These are phyloP conservation scores for Porphyra umbilicalis DNA, from an alignment of 31 red algal genomes.

Conservation along the genomic window DNA sequence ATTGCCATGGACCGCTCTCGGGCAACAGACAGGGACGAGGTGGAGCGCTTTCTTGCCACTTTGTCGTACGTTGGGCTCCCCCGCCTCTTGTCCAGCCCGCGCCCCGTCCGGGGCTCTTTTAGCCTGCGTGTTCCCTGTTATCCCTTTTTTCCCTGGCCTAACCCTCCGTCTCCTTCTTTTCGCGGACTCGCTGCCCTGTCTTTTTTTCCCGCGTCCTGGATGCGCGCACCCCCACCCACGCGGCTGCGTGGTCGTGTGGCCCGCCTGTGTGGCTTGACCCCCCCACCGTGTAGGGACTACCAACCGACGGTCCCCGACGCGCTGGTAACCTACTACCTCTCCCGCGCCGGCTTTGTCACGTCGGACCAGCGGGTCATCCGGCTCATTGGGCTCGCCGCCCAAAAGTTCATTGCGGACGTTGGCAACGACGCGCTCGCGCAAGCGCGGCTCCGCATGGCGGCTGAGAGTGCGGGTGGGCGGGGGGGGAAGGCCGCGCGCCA, in stretches of 20 bases:
- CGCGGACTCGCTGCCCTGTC: neutral
- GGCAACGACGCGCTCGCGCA: slow-evolving; percentile 82
- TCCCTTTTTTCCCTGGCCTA: neutral
- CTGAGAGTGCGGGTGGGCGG: slow-evolving; percentile 1
- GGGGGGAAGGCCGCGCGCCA: slow-evolving; percentile 24
- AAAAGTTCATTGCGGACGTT: slow-evolving; percentile 96
- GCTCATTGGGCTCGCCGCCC: slow-evolving; percentile 79
- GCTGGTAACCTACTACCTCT: slow-evolving; percentile 66
- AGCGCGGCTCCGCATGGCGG: slow-evolving; percentile 30
- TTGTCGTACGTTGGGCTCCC: neutral
- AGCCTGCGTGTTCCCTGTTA: neutral
- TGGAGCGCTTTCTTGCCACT: neutral
- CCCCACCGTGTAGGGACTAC: slow-evolving; percentile 17
- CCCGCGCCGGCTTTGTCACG: slow-evolving; percentile 69
- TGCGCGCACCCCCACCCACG: too few species aligned
- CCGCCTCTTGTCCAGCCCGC: neutral
- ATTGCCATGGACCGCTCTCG: neutral
- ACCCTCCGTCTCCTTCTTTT: neutral
- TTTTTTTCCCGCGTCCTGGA: neutral
- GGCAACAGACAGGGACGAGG: neutral
- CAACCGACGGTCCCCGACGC: slow-evolving; percentile 74
- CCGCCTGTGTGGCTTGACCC: neutral
- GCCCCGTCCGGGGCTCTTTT: neutral
- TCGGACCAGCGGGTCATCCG: slow-evolving; percentile 56
- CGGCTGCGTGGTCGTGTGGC: neutral